Conservation (phyloP, 352 stramenopile species). For the Phytopythium litorale region DNA sequence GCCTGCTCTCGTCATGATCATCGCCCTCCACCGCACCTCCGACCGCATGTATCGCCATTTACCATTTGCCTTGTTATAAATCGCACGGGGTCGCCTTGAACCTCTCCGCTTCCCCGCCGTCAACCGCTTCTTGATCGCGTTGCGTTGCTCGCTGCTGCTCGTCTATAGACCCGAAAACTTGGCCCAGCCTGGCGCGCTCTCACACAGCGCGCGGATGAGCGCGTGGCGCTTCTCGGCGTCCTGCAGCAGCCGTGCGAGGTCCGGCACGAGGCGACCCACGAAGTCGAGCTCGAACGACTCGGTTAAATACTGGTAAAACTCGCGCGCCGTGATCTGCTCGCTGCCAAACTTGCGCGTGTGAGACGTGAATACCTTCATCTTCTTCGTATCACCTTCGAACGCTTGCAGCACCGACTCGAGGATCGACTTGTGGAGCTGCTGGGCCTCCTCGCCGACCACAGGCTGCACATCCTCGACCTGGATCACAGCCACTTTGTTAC, state of each 20-base stretch:
- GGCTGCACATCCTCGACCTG: slow-evolving; percentile 79
- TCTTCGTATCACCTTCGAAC: slow-evolving; percentile 72
- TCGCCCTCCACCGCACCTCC: slow-evolving; percentile 1
- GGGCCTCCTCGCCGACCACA: slow-evolving; percentile 76
- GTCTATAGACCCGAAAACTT: slow-evolving; percentile 78
- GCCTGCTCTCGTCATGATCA: slow-evolving; percentile 25
- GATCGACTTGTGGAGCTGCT: slow-evolving; percentile 82
- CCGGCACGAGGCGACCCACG: slow-evolving; percentile 76
- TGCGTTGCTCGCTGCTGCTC: neutral
- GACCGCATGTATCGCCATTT: slow-evolving; percentile 3
- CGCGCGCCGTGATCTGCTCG: slow-evolving; percentile 80
- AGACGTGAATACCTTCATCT: slow-evolving; percentile 84
- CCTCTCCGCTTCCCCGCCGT: neutral
- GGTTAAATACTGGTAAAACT: slow-evolving; percentile 90
- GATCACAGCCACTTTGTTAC: slow-evolving; percentile 37
- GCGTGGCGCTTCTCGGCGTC: slow-evolving; percentile 83
- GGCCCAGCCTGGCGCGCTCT: slow-evolving; percentile 78
- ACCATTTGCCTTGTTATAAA: slow-evolving; percentile 7
- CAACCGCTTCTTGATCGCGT: neutral
- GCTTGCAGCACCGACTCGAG: slow-evolving; percentile 69
- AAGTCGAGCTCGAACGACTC: slow-evolving; percentile 86
- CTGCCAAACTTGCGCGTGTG: slow-evolving; percentile 83
- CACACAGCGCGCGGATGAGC: slow-evolving; percentile 77
- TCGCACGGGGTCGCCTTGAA: neutral
- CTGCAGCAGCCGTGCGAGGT: slow-evolving; percentile 79